Conservation (phyloP, 371 early-diverging fungal genomes). For the Nematocida ausubeli region DNA sequence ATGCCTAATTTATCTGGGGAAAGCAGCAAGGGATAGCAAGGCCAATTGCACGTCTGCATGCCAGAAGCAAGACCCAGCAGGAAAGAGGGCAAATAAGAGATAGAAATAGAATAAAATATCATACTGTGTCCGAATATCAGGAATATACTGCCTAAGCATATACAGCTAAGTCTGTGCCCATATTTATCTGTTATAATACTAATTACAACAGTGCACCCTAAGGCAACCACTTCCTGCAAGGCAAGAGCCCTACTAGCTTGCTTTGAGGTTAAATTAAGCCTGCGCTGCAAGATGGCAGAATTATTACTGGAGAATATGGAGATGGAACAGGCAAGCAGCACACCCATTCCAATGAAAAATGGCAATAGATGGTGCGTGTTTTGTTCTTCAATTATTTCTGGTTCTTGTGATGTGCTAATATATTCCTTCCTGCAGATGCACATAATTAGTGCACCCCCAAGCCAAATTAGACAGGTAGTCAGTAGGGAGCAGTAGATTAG, state of each 20-base stretch:
- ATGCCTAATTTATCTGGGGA: constrained; percentile 53
- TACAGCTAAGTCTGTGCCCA: constrained; percentile 61
- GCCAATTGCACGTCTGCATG: constrained; percentile 64
- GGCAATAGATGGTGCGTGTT: constrained; percentile 52
- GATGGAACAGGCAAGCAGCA: constrained; percentile 60
- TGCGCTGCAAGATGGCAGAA: constrained; percentile 62
- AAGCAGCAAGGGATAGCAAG: constrained; percentile 63
- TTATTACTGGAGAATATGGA: constrained; percentile 65
- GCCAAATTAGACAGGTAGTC: constrained; percentile 26
- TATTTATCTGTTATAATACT: constrained; percentile 57
- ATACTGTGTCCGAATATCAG: constrained; percentile 56
- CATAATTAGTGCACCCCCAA: constrained; percentile 23
- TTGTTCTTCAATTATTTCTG: constrained; percentile 2
- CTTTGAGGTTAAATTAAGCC: constrained; percentile 44
- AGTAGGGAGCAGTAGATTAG: constrained; percentile 17
- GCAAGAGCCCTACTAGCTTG: constrained; percentile 58
- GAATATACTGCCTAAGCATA: constrained; percentile 51
- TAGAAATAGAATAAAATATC: constrained; percentile 24
- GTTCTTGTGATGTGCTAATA: neutral
- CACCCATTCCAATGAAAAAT: constrained; percentile 49
- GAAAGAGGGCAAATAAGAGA: constrained; percentile 23
- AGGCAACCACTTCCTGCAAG: constrained; percentile 55
- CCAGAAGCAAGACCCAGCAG: constrained; percentile 60
- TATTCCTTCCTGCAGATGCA: constrained; percentile 8
- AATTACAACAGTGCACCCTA: constrained; percentile 43